phyloP scores from a whole-genome alignment of 2,329 filamentous ascomycete genomes.

The Pseudocercospora fuligena region DNA sequence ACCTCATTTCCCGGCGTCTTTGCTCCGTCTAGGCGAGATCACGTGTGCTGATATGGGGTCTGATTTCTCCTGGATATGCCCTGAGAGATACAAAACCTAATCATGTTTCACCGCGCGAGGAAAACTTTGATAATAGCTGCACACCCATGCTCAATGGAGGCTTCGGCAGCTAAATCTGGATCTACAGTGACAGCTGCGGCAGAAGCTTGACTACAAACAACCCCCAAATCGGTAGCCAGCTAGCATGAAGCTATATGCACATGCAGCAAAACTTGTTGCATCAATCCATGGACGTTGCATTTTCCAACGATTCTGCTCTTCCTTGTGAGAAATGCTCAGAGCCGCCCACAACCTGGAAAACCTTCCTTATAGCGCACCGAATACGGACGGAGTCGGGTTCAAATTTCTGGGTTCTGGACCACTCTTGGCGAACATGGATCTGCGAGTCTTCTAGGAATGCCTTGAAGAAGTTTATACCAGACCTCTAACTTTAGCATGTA shows the following conservation, averaged over 20 bases:
- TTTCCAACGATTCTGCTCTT: neutral
- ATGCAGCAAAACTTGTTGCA: neutral
- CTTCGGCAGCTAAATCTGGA: conserved; percentile 1
- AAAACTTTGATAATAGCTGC: neutral
- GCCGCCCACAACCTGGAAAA: neutral
- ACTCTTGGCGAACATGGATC: neutral
- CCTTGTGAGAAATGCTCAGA: neutral
- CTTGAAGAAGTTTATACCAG: neutral
- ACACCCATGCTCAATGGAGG: neutral
- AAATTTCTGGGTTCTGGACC: neutral
- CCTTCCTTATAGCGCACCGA: neutral
- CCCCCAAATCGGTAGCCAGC: neutral
- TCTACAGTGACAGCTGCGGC: neutral
- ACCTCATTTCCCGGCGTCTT: conserved; percentile 6
- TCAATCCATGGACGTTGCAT: neutral
- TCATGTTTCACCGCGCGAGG: neutral
- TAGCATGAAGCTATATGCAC: neutral
- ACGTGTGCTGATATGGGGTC: neutral
- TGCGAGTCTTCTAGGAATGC: neutral
- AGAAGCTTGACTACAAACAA: neutral
- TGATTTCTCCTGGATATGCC: neutral
- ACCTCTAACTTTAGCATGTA: conserved; percentile 3
- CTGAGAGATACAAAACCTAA: neutral
- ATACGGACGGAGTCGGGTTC: neutral
- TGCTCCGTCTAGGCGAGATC: conserved; percentile 1